Percentiles rank a stretch among this genome's conserved stretches.
Conservation (phyloP, 257 asterid genomes). For the Scutellaria galericulata region DNA sequence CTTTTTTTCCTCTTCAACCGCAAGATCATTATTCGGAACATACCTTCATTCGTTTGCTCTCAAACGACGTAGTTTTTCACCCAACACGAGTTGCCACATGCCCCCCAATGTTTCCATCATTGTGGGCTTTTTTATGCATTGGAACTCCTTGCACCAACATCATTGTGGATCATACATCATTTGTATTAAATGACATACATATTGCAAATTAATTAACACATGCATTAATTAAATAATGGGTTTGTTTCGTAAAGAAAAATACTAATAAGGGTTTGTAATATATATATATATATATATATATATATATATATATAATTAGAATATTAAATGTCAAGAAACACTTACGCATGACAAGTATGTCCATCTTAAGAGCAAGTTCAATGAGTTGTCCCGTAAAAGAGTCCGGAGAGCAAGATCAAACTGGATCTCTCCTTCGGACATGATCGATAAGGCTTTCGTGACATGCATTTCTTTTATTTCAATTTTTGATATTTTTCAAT, state of each 20-base stretch:
- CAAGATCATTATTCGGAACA: too few relatives aligned
- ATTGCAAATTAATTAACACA: too few relatives aligned
- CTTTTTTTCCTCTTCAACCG: too few relatives aligned
- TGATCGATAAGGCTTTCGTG: conserved; percentile 39
- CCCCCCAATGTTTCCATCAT: conserved; percentile 25
- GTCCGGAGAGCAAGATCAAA: conserved; percentile 40
- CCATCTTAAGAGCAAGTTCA: conserved; percentile 35
- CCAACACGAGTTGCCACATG: conserved; percentile 47
- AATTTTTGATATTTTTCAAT: too few relatives aligned
- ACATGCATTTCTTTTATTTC: too few relatives aligned
- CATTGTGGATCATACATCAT: conserved; percentile 38
- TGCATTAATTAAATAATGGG: too few relatives aligned
- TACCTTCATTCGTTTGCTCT: too few relatives aligned
- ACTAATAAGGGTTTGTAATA: too few relatives aligned
- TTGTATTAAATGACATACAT: background rate
- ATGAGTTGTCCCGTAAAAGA: conserved; percentile 35
- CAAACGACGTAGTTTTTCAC: conserved; percentile 29
- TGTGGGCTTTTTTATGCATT: conserved; percentile 40
- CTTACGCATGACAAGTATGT: conserved; percentile 43
- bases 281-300: too few relatives aligned
- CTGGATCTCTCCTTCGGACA: conserved; percentile 33
- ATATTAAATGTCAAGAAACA: background rate
- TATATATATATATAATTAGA: background rate
- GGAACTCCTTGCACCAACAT: conserved; percentile 49
- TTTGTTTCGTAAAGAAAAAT: too few relatives aligned